Evolutionary conservation across 2,329 filamentous ascomycete species (phyloP).

Genomic region (Ascomycota sp.): DNA sequence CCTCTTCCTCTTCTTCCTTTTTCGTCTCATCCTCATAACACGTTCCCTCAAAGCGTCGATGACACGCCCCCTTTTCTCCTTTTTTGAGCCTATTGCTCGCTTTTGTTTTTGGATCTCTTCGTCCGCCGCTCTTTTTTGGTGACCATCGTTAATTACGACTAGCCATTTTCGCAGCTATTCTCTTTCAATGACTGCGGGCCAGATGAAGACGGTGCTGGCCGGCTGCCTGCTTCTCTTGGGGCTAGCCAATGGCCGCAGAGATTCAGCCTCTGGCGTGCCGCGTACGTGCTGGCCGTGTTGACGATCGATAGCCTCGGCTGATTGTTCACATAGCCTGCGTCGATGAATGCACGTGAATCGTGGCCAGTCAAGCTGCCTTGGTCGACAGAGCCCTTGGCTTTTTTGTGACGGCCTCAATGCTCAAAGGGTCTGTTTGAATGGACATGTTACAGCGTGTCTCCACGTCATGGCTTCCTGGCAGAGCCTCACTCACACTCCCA

Average conservation of each 20-base stretch:
- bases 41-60: slow-evolving; percentile 6
- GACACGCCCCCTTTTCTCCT: slow-evolving; percentile 5
- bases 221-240: slow-evolving; percentile 3
- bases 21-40: slow-evolving; percentile 4
- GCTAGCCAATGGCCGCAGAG: slow-evolving; percentile 1
- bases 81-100: slow-evolving; percentile 7
- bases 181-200: slow-evolving; percentile 2
- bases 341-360: slow-evolving; percentile 5
- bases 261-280: neutral
- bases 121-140: slow-evolving; percentile 9
- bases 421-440: no score
- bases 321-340: slow-evolving; percentile 1
- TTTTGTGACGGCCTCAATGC: no score
- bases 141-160: slow-evolving; percentile 12
- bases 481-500: neutral
- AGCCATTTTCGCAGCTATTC: slow-evolving; percentile 6
- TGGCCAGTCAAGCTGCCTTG: no score
- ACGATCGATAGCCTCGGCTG: no score
- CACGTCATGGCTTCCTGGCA: no score
- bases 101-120: slow-evolving; percentile 13
- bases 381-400: slow-evolving; percentile 3
- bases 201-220: slow-evolving; percentile 7
- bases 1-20: slow-evolving; percentile 1
- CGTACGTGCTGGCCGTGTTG: no score
- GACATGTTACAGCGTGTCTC: no score